Conservation (phyloP, 257 asterid genomes). For the Thymus mandschuricus region DNA sequence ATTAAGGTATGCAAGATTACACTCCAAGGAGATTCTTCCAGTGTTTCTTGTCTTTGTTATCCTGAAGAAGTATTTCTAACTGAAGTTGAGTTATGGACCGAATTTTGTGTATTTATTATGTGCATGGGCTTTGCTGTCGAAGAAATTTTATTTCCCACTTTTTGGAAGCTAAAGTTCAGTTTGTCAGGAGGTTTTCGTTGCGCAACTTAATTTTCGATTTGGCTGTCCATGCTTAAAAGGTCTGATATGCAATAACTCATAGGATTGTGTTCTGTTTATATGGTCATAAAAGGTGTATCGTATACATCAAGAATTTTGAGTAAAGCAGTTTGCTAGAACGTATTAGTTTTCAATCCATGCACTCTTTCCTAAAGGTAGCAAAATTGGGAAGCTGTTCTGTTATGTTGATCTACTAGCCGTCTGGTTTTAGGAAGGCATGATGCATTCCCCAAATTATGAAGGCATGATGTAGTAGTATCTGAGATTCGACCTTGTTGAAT, state of each 20-base stretch:
- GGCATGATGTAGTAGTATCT: no score
- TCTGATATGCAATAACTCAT: no score
- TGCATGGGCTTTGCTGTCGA: background rate
- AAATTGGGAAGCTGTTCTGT: background rate
- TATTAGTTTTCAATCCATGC: background rate
- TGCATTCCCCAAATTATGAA: background rate
- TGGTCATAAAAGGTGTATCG: slow-evolving; percentile 1
- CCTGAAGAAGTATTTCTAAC: slow-evolving; percentile 11
- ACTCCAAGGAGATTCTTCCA: background rate
- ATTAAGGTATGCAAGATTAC: slow-evolving; percentile 53
- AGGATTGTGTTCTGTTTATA: background rate
- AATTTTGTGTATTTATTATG: slow-evolving; percentile 1
- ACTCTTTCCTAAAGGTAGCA: slow-evolving; percentile 5
- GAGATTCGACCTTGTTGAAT: slow-evolving; percentile 1
- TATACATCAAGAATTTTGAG: background rate
- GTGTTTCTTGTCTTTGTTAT: background rate
- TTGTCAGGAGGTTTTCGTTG: background rate
- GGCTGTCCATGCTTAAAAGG: background rate
- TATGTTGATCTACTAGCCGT: slow-evolving; percentile 9
- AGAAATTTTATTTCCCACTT: background rate
- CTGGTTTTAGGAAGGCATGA: background rate
- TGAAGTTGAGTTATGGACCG: slow-evolving; percentile 8
- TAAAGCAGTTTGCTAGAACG: slow-evolving; percentile 10
- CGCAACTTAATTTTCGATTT: background rate
- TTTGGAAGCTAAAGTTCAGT: slow-evolving; percentile 24